Conservation (phyloP, 495 filamentous ascomycete species). For the Hypoxylon rickii region DNA sequence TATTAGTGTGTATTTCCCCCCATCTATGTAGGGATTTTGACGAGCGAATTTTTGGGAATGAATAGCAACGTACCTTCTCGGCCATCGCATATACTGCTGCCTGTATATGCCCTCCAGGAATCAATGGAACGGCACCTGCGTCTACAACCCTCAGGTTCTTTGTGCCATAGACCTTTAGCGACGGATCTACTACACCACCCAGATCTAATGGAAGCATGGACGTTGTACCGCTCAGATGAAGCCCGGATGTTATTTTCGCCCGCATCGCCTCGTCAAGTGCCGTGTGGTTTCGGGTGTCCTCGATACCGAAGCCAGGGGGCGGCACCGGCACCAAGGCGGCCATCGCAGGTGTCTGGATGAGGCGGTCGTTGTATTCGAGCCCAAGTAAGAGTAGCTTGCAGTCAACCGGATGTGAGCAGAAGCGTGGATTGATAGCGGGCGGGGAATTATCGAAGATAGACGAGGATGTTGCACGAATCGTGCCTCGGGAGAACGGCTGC, state of each 20-base stretch:
- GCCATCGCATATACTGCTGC: slow-evolving; percentile 63
- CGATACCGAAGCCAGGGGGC: slow-evolving; percentile 31
- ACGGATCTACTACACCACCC: slow-evolving; percentile 55
- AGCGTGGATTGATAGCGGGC: slow-evolving; percentile 41
- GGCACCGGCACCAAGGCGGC: slow-evolving; percentile 37
- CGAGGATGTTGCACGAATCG: slow-evolving; percentile 28
- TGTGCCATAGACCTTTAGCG: slow-evolving; percentile 59
- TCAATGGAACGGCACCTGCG: slow-evolving; percentile 62
- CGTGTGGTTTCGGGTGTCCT: slow-evolving; percentile 33
- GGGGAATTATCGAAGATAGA: slow-evolving; percentile 29
- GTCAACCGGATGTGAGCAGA: slow-evolving; percentile 49
- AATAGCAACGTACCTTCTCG: slow-evolving; percentile 49
- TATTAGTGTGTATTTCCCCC: slow-evolving; percentile 13
- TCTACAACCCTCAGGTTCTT: slow-evolving; percentile 56
- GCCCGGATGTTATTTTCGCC: slow-evolving; percentile 36
- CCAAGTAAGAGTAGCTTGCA: slow-evolving; percentile 45
- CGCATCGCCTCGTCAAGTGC: slow-evolving; percentile 30
- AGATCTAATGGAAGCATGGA: slow-evolving; percentile 43
- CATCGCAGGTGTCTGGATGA: slow-evolving; percentile 43
- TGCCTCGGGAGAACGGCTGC: slow-evolving; percentile 35
- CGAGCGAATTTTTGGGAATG: neutral
- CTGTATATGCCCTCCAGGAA: slow-evolving; percentile 56
- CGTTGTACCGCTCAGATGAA: slow-evolving; percentile 43
- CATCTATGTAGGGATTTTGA: neutral
- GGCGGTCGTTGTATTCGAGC: slow-evolving; percentile 40